A percentile compares a stretch with the other conserved stretches of the same genome.
Evolutionary conservation across 1,284 basidiomycete species (phyloP).

Genomic region (Ustilago crameri): DNA sequence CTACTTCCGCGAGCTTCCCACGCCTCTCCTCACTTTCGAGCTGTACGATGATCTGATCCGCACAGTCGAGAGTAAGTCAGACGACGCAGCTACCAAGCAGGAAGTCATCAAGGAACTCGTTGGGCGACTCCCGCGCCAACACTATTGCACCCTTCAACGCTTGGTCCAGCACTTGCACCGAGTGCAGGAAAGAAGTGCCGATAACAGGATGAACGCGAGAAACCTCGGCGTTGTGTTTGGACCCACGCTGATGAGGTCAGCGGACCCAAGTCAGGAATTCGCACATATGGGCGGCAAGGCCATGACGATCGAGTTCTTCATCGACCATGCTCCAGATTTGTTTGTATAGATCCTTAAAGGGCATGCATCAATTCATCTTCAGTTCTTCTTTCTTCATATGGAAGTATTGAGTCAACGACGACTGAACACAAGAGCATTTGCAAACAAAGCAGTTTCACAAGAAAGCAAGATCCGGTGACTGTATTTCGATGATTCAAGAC

Average conservation of each 20-base stretch:
- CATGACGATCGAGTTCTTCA: constrained; percentile 72
- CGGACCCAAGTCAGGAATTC: constrained; percentile 87
- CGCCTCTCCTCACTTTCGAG: constrained; percentile 88
- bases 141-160: constrained; percentile 83
- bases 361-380: no score
- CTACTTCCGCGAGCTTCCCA: constrained; percentile 90
- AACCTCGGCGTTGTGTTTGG: constrained; percentile 99
- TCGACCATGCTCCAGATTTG: constrained; percentile 39
- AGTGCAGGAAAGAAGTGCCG: constrained; percentile 69
- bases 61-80: constrained; percentile 40
- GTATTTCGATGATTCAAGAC: no score
- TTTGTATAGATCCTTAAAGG: constrained; percentile 14
- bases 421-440: no score
- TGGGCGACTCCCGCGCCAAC: constrained; percentile 81
- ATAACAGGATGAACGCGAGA: constrained; percentile 92
- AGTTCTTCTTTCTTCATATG: no score
- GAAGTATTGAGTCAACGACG: no score
- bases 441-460: no score
- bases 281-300: constrained; percentile 97
- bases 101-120: constrained; percentile 74
- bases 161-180: constrained; percentile 86
- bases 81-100: constrained; percentile 18
- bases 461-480: no score
- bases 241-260: constrained; percentile 91
- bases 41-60: constrained; percentile 86